Base-by-base conservation (phyloP, 2,329 filamentous ascomycete species). In the Aureobasidium sp. region DNA sequence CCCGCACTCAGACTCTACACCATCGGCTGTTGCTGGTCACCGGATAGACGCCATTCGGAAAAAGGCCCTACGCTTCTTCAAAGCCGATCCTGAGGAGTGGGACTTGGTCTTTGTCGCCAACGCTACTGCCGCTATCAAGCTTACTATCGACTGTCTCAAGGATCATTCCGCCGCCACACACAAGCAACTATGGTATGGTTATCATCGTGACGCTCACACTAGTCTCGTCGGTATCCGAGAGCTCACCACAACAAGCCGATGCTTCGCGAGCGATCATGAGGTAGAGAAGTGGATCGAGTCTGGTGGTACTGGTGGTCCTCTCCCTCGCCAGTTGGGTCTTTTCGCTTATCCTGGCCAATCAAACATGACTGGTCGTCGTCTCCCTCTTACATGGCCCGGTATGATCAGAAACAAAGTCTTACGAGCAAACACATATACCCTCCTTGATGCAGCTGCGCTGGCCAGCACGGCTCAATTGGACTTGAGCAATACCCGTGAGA, bases 71-170 rank as follows among this genome's bases (percentile, higher is more conserved):
- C 79, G 79, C 2, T 90, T 95, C 69, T 91, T 97, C 75, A 86
- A 87, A 47, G 92, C 91, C 2, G 86, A 91, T 66, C 89, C 92
- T 2, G 81, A 85, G 11, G 80, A 89, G 1, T 97, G 94, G 68
- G 92, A 97, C 68, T 75, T 97, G 2, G 84, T 97, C 0, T 97
- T 97, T 71, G 90, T 95, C 29, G 86, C 91, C 39, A 97, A 97
- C 74, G 89, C 93, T 22, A 97, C 93, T 0, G 91, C 92, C 3
- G 92, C 87, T 7, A 87, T 96, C 69, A 97, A 97, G 74, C 77
- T 97, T 12, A 88, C 96, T 2, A 82, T 84, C 57, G 94, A 97
- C 62, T 86, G 86, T 5, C 82, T 97, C 68, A 81, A 89, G 60
- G 84, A 87, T 63, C 77, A 80, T 49, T 81, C 85, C 9, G 74